These are phyloP conservation scores for Botrytis deweyae DNA, from an alignment of 2,329 filamentous ascomycete genomes.

Conservation along the genomic window DNA sequence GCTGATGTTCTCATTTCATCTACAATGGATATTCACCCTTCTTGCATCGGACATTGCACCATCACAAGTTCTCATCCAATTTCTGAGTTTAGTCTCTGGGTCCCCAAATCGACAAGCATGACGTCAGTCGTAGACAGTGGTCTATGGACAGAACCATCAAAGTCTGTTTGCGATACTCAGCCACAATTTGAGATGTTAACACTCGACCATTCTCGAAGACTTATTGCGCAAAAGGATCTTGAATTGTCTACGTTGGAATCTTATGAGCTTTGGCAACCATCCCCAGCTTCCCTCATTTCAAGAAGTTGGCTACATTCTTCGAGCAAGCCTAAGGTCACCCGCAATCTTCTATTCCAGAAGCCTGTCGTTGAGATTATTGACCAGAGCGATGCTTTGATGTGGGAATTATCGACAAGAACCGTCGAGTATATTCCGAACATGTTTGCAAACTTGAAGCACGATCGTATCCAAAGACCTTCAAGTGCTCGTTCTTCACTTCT, in stretches of 20 bases:
- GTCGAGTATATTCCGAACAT: not conserved
- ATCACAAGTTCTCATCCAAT: not conserved
- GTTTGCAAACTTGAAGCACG: not conserved
- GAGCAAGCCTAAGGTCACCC: not conserved
- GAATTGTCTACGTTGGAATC: not conserved
- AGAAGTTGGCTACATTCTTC: slow-evolving; percentile 13
- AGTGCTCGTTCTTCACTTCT: not conserved
- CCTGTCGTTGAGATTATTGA: not conserved
- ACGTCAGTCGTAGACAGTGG: not conserved
- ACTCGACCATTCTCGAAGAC: not conserved
- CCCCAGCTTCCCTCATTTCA: not conserved
- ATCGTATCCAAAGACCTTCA: not conserved
- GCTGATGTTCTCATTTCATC: slow-evolving; percentile 14
- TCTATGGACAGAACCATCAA: not conserved
- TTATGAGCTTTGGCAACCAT: slow-evolving; percentile 9
- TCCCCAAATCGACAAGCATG: not conserved
- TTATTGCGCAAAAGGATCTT: not conserved
- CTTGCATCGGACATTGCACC: slow-evolving; percentile 25
- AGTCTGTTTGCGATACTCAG: not conserved
- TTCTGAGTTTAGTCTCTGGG: not conserved
- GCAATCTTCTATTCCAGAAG: not conserved
- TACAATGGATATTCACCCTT: slow-evolving; percentile 23
- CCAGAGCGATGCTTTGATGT: not conserved
- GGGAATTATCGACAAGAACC: not conserved
- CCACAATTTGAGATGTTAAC: not conserved